phyloP scores from a whole-genome alignment of 768 basidiomycete genomes.

The Tulasnella sp. region DNA sequence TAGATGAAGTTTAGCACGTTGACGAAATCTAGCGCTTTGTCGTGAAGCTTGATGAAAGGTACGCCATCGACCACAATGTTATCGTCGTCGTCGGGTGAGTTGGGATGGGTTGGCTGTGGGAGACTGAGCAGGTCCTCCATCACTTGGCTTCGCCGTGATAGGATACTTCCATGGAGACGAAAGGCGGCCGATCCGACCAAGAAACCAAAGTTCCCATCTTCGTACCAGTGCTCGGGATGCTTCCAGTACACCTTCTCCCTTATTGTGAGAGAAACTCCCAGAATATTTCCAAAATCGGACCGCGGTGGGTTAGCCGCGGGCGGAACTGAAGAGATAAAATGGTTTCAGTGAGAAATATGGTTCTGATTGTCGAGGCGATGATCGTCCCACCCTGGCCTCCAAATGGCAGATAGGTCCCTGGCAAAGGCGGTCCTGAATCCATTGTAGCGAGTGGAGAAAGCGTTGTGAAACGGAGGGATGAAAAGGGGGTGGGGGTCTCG shows the following conservation, averaged over 20 bases:
- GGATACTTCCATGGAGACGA: neutral
- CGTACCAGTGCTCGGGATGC: neutral
- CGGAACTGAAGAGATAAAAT: no score
- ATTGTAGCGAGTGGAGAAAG: no score
- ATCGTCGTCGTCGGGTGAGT: neutral
- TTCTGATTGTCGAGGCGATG: neutral
- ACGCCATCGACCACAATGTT: neutral
- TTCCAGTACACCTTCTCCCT: neutral
- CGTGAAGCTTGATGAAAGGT: neutral
- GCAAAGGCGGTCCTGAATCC: neutral
- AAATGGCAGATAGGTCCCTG: neutral
- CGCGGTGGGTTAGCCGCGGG: no score
- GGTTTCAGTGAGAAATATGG: no score
- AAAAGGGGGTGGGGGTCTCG: no score
- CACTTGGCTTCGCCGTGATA: neutral
- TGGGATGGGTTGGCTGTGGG: neutral
- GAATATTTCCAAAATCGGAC: no score
- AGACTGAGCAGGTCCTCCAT: neutral
- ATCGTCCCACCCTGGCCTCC: neutral
- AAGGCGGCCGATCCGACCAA: neutral
- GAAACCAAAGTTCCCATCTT: neutral
- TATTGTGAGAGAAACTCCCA: neutral
- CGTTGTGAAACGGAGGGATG: no score
- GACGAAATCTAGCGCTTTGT: neutral
- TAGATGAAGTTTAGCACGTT: constrained; percentile 2